These are phyloP conservation scores for Backusella tarrabulga DNA, from an alignment of 192 early-diverging fungal species.

Conservation along the genomic window DNA sequence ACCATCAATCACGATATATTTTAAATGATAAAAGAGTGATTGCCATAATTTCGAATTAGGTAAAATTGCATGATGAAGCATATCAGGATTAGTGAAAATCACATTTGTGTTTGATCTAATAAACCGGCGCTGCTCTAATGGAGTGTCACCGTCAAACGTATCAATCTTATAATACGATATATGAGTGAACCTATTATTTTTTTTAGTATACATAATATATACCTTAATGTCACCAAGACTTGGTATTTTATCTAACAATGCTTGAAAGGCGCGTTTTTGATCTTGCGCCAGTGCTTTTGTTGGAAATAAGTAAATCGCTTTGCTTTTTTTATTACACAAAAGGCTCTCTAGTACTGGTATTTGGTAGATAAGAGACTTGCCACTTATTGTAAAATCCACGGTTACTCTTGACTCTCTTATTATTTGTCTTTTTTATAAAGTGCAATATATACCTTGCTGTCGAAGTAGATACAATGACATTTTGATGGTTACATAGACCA, in stretches of 20 bases:
- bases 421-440: background rate
- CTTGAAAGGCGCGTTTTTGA: constrained; percentile 55
- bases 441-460: constrained; percentile 58
- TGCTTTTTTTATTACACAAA: constrained; percentile 32
- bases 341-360: constrained; percentile 59
- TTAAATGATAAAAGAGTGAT: constrained; percentile 49
- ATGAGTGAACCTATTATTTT: background rate
- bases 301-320: constrained; percentile 68
- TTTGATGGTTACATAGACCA: constrained; percentile 39
- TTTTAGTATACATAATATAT: background rate
- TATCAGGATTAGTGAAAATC: constrained; percentile 84
- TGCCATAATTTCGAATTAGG: constrained; percentile 58
- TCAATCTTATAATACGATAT: constrained; percentile 23
- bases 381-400: constrained; percentile 42
- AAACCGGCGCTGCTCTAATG: constrained; percentile 32
- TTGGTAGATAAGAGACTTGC: constrained; percentile 82
- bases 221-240: constrained; percentile 31
- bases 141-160: constrained; percentile 70
- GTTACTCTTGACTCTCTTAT: background rate
- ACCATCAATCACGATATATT: constrained; percentile 69
- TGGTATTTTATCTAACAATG: constrained; percentile 30
- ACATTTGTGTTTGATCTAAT: constrained; percentile 57
- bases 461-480: constrained; percentile 67
- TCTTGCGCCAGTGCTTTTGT: constrained; percentile 86
- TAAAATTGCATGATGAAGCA: constrained; percentile 68